Evolutionary conservation across 2,329 filamentous ascomycete genomes (phyloP), one percentile per base, ranked within the genome.

Genomic region (Drechslerella coelobrocha): DNA sequence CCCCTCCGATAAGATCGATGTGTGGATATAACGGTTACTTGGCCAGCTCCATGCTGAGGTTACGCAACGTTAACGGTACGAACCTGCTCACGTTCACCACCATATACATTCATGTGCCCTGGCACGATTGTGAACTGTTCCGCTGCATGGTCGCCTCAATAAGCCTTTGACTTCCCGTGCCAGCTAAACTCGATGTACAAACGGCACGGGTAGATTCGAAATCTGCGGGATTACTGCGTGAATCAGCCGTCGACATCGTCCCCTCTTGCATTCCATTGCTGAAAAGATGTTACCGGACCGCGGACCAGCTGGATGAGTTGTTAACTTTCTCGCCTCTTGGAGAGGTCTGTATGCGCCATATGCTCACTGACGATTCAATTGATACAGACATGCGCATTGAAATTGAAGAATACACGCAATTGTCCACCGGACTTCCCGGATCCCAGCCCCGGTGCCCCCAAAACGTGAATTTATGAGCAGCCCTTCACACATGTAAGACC

Each of bases 121-220:
- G 14, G 41, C 21, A 21, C 41, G 19, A 45, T 23, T 41, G 37
- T 41, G 37, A 41, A 41, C 9, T 41, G 37, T 50, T 17, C 29
- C 43, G 17, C 12, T 19, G 3, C 12, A 48, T 50, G n/a, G 39
- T 62, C 66, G 66, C 66, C 66, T 71, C 59, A 54, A 63, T 9
- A 71, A 27, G 45, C 56, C 61, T 53, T 8, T 50, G 24, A 19
- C 53, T 50, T 62, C 59, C 66, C 66, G 66, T 71, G 66, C 66
- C 66, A 71, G 47, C 66, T 34, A 71, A 29, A 53, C 53, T 43
- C 23, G 21, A 31, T 31, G 29, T 31, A 34, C 45, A 37, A 54
- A 53, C 39, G 51, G 45, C 65, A 57, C 61, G 54, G 39, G 52
- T 48, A 41, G 56, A 31, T 31, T 31, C 29, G 29, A 45, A 45